Evolutionary conservation across 805 yeast species (phyloP), one percentile per base, ranked within the genome.

Genomic region (Metschnikowia lochheadii): DNA sequence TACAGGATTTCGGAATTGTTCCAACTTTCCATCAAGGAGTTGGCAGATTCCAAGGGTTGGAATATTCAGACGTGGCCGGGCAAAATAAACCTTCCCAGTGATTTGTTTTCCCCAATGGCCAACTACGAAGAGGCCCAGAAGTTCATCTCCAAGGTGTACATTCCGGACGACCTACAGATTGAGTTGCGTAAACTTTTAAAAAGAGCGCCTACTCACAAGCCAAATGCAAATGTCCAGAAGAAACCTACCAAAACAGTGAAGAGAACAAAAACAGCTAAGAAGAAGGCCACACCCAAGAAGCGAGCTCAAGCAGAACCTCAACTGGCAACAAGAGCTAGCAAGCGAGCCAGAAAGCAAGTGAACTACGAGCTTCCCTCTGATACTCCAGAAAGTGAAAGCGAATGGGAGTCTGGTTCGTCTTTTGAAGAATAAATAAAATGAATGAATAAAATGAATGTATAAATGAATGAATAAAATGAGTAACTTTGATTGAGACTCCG

Each of bases 11-110:
- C 96, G 1, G 97, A 90, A 58, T 65, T 90, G 38, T 73, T 89
- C 1, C 95, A 87, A 63, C 66, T 86, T 50, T 69, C 81, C 5
- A 73, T 89, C 42, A 78, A 83, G 49, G 81, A 79, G 49, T 67
- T 81, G 21, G 79, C 84, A 40, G 83, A 79, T 21, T 60, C 67
- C 21, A 82, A 77, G 58, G 76, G 74, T 41, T 89, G 96, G 96
- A 78, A 78, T 20, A 72, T 87, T 49, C 79, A 84, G 21, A 82
- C 90, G 0, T 90, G 91, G 82, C 95, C 96, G 0, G 95, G 92
- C 1, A 86, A 84, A 58, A 65, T 86, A 15, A 79, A 80, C 17
- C 64, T 89, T 17, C 84, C 92, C 0, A 67, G 75, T n/a, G 96
- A 89, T 61, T 63, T 87, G 7, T 89, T 78, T 65, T 69, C 74